Evolutionary conservation across 495 filamentous ascomycete species (phyloP), one percentile per base, ranked within the genome.

Genomic region (Oidiodendron maius): DNA sequence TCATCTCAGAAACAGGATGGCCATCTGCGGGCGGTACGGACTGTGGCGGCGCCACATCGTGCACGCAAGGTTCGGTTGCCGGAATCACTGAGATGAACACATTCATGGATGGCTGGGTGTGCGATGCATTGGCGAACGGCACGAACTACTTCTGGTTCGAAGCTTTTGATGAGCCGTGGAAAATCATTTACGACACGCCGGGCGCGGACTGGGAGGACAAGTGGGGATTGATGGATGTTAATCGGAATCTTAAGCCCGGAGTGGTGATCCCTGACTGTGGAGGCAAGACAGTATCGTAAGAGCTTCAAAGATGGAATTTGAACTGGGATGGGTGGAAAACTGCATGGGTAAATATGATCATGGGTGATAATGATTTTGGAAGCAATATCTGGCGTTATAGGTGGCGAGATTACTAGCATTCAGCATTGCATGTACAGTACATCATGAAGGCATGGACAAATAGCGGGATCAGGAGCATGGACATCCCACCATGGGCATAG

Each of bases 101-200:
- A 12, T 90, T 95, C 61, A 85, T 98, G 86, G 67, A 78, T 4
- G 79, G 80, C 44, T 98, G 86, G 78, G 78, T 98, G 3, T 98
- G 93, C 64, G 75, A 79, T 60, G 78, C 84, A 24, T 62, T 96
- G 60, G 66, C 68, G 26, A 90, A 91, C 52, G 83, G 81, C 48
- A 96, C 89, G 0, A 80, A 91, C 34, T 98, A 95, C 62, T 96
- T 95, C 61, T 96, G 91, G 93, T 96, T 96, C 59, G 85, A 89
- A 64, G 88, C 89, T 13, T 96, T 95, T 59, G 91, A 95, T 59
- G 91, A 95, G 67, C 89, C 91, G 2, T 98, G 93, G 93, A 96
- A 96, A 68, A 66, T 85, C 20, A 51, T 56, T 20, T 94, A 78
- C 64, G 83, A 98, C 61, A 71, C 65, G 2, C 61, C 67, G 1